Conservation (phyloP, 148 eudicot species). For the Polygonum aviculare region DNA sequence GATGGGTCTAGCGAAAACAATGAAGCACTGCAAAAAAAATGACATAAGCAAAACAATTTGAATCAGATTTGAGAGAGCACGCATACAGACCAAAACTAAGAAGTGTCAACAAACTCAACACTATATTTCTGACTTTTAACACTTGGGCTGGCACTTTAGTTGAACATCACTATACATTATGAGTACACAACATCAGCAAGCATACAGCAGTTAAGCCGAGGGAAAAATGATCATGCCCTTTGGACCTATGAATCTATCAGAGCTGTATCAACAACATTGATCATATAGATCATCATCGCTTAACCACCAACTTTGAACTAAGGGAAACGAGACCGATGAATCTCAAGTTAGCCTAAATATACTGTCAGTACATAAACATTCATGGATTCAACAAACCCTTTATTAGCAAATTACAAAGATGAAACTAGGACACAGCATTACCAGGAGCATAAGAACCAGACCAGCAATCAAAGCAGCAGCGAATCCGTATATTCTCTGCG, state of each 20-base stretch:
- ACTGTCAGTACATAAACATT: background rate
- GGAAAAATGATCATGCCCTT: background rate
- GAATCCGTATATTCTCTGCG: constrained; percentile 9
- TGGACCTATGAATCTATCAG: background rate
- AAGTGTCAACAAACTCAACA: background rate
- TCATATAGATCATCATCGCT: background rate
- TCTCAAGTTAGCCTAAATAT: too few species aligned
- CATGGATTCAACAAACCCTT: background rate
- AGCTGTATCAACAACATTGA: background rate
- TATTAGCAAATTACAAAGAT: background rate
- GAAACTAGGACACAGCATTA: background rate
- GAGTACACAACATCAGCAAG: background rate
- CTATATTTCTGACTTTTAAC: background rate
- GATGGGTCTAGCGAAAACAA: constrained; percentile 68
- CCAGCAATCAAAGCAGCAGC: constrained; percentile 14
- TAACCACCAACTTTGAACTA: background rate
- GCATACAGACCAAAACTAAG: background rate
- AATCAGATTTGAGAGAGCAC: background rate
- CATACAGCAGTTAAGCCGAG: background rate
- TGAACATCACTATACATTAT: background rate
- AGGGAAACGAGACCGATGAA: background rate
- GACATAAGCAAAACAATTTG: constrained; percentile 4
- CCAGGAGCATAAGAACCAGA: constrained; percentile 10
- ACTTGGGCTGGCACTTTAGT: background rate
- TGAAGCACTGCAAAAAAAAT: constrained; percentile 52